Base-by-base conservation (phyloP, 352 stramenopile species). In the Phytopythium mirpurense region DNA sequence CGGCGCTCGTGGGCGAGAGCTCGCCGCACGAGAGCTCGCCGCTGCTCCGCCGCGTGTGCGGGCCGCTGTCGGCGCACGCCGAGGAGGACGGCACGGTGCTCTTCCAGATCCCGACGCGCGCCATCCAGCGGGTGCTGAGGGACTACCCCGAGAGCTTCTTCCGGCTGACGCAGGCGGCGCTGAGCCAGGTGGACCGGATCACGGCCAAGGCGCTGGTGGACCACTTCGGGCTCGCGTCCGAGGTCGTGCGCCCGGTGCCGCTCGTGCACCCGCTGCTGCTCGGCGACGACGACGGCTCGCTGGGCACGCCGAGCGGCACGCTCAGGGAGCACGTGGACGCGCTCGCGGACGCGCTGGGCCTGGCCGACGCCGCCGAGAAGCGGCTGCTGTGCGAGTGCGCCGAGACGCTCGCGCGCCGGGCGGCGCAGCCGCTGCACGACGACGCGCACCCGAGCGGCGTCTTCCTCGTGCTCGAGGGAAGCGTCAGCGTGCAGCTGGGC, bases 151-250 rank as follows among this genome's bases (percentile, higher is more conserved):
- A 90, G 37, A 78, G 72, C 14, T 84, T 91, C 47, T 87, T 88
- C 32, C 81, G 82, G 32, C 59, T 93, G 2, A 70, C 80, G 5
- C 82, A 95, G 60, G 72, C 80, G 3, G 74, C 77, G 15, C 56
- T 95, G 19, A 88, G 70, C 52, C 84, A 95, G 71, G 72, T 90
- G 27, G 82, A 95, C 57, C 87, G 86, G 43, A 88, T 95, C 51
- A 92, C 84, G 2, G 57, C 72, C 6, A 88, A 86, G 43, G 84
- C 84, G 9, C 54, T 95, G 8, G 72, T 92, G 23, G 78, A 95
- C 48, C 83, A 95, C 47, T 95, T 95, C 60, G 84, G 84, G 10
- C 50, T 92, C 9, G 57, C 62, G 8, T 58, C 62, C 0, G 68
- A 74, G 55, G 74, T 83, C n/a, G 59, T 83, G 29, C 56, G 59